These are phyloP conservation scores for Apiotrichum mycotoxinovorans DNA, from an alignment of 1,284 basidiomycete genomes.

Conservation along the genomic window DNA sequence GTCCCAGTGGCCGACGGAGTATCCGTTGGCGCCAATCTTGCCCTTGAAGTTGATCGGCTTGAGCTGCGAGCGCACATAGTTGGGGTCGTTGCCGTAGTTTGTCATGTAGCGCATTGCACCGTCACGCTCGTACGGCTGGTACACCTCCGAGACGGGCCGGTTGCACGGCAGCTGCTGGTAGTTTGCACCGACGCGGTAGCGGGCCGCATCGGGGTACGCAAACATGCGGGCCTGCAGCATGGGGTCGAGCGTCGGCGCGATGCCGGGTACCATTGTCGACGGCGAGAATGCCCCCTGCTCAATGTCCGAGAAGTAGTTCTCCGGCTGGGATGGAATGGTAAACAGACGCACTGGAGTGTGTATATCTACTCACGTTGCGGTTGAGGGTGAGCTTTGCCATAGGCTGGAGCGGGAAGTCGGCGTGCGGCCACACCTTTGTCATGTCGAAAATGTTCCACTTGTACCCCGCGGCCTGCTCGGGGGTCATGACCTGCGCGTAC, in stretches of 20 bases:
- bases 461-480: conserved; percentile 58
- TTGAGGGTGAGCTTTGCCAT: conserved; percentile 73
- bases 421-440: conserved; percentile 77
- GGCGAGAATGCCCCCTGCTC: conserved; percentile 68
- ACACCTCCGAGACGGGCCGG: conserved; percentile 53
- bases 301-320: conserved; percentile 62
- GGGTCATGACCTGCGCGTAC: conserved; percentile 66
- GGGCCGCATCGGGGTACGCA: conserved; percentile 91
- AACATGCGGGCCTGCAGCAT: conserved; percentile 85
- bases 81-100: conserved; percentile 16
- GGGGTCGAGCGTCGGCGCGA: conserved; percentile 83
- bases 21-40: conserved; percentile 58
- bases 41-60: conserved; percentile 84
- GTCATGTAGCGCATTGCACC: conserved; percentile 13
- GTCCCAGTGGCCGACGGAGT: conserved; percentile 9
- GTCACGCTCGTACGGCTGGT: conserved; percentile 59
- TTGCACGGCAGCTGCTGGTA: conserved; percentile 89
- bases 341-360: too few species aligned
- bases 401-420: conserved; percentile 66
- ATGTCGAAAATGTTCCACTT: conserved; percentile 73
- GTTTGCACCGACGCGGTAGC: conserved; percentile 65
- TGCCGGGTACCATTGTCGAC: conserved; percentile 76
- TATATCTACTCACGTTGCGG: conserved; percentile 56
- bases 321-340: conserved; percentile 36
- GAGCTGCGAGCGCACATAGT: conserved; percentile 32